A percentile compares a stretch with the other conserved stretches of the same genome.
Conservation (phyloP, 257 asterid genomes). For the Nemophila menziesii region DNA sequence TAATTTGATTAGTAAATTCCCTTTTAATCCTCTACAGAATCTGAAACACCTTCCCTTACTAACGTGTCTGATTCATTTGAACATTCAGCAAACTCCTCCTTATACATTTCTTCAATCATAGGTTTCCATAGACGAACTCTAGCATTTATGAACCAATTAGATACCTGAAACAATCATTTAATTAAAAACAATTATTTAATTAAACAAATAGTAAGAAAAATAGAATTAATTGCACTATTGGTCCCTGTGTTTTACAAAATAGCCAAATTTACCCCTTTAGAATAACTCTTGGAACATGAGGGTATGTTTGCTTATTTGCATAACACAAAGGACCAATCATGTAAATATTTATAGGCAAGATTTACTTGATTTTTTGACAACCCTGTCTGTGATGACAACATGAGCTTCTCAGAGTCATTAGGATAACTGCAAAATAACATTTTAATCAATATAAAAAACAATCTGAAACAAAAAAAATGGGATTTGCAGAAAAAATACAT, state of each 20-base stretch:
- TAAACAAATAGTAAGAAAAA: background rate
- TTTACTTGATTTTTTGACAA: conserved; percentile 81
- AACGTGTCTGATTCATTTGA: conserved; percentile 52
- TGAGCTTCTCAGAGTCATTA: conserved; percentile 74
- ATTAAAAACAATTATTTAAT: background rate
- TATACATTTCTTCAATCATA: conserved; percentile 89
- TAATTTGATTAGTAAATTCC: background rate
- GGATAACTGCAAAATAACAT: conserved; percentile 53
- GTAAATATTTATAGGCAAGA: background rate
- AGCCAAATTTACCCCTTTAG: too few relatives aligned
- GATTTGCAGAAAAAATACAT: conserved; percentile 6
- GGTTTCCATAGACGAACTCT: conserved; percentile 94
- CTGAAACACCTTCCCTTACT: conserved; percentile 35
- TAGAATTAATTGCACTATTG: too few relatives aligned
- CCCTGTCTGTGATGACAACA: conserved; percentile 83
- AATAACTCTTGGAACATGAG: too few relatives aligned
- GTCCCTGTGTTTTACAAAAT: too few relatives aligned
- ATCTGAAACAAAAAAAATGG: background rate
- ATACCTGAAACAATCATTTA: conserved; percentile 33
- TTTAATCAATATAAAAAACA: conserved; percentile 1
- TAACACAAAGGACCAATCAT: too few relatives aligned
- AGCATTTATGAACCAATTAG: conserved; percentile 88
- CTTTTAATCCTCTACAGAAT: conserved; percentile 42
- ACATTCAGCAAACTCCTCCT: conserved; percentile 65
- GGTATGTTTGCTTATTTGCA: too few relatives aligned